Conservation (phyloP, 1,139 yeast genomes). For the Zygotorulaspora mrakii region DNA sequence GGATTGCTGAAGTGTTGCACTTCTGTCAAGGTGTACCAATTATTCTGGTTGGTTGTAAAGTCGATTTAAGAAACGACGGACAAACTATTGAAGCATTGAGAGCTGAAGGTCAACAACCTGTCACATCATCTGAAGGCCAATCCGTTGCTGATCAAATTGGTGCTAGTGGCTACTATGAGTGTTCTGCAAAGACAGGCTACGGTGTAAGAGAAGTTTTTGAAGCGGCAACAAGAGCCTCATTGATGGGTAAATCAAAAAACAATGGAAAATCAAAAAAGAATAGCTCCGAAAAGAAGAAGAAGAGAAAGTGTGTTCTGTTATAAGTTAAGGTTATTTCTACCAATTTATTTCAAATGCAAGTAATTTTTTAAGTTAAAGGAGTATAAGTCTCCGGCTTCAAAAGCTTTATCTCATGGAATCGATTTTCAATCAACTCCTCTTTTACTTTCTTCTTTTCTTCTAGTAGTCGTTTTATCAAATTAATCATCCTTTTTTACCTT, state of each 20-base stretch:
- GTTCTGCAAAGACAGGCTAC: slow-evolving; percentile 88
- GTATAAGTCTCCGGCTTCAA: no score
- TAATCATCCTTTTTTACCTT: not conserved
- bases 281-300: slow-evolving; percentile 33
- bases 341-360: not conserved
- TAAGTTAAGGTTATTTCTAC: slow-evolving; percentile 17
- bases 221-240: slow-evolving; percentile 73
- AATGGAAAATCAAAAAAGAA: slow-evolving; percentile 34
- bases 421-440: not conserved
- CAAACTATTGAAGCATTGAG: slow-evolving; percentile 71
- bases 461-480: not conserved
- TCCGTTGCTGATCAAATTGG: slow-evolving; percentile 83
- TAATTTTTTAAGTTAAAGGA: not conserved
- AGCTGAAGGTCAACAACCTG: slow-evolving; percentile 73
- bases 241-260: slow-evolving; percentile 36
- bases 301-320: slow-evolving; percentile 41
- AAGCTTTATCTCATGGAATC: no score
- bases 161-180: slow-evolving; percentile 81
- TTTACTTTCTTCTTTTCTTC: not conserved
- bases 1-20: slow-evolving; percentile 92
- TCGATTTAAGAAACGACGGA: slow-evolving; percentile 82
- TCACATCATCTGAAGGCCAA: slow-evolving; percentile 74
- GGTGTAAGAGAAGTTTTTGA: slow-evolving; percentile 90
- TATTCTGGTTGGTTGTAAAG: slow-evolving; percentile 88
- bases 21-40: slow-evolving; percentile 95